Evolutionary conservation across 306 rosid species (phyloP), one percentile per base, ranked within the genome.

Genomic region (Cicer judaicum): DNA sequence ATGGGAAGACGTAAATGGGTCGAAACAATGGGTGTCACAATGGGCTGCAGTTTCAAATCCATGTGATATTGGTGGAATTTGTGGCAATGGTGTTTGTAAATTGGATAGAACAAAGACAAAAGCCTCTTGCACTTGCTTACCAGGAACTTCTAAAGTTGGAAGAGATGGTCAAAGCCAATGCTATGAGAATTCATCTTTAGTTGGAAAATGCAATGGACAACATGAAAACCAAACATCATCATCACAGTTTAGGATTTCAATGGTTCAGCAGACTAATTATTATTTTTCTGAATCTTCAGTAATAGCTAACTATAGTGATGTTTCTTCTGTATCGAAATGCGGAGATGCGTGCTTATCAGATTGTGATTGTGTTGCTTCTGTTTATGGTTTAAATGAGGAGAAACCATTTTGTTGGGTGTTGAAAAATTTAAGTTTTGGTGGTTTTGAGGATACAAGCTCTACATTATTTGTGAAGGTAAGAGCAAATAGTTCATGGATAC

Each of bases 1-100:
- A 19, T 94, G 98, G 98, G 97, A 90, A 7, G 82, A 94, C 47
- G 80, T 91, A 29, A 94, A 90, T 47, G 97, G 98, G 1, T 85
- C 96, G 1, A 87, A 87, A n/a, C 93, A 90, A 66, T 91, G 98
- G 98, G 87, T 94, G 13, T 70, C 98, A 24, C 93, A 94, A 61
- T 94, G 98, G 97, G 97, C 98, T 53, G 93, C 98, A 34, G 91
- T 91, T 11, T 88, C 94, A 15, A 94, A 86, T 48, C 96, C 98
- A 14, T 94, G 98, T 76, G 94, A 81, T 61, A 90, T 94, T 77
- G 96, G 97, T 48, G 98, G 97, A 62, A 85, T 87, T 78, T 94
- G 97, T 75, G 97, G 98, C 9, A 94, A 91, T 63, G 97, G 97
- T 1, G 78, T 94, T 43, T 94, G 97, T 72, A 81, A 80, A 41